Evolutionary conservation across 1,139 yeast species (phyloP).

Genomic region (Geotrichum europaeum): DNA sequence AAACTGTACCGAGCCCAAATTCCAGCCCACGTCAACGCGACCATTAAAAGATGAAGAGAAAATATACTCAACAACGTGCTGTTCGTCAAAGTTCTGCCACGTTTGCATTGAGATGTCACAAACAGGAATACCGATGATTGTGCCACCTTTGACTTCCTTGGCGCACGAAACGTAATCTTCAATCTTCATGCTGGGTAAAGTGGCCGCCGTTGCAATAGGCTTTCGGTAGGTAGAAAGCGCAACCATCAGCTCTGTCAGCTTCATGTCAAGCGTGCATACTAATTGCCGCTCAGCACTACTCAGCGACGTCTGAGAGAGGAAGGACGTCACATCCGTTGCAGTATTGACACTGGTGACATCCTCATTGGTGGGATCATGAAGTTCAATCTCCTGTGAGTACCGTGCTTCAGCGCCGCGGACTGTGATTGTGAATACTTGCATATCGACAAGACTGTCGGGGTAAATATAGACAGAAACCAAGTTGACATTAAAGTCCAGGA

Average conservation of each 20-base stretch:
- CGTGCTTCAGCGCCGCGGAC: conserved; percentile 55
- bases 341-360: conserved; percentile 29
- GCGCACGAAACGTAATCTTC: conserved; percentile 54
- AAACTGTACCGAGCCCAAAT: conserved; percentile 84
- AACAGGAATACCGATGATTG: conserved; percentile 72
- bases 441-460: conserved; percentile 70
- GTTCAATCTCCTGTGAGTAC: conserved; percentile 52
- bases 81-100: conserved; percentile 46
- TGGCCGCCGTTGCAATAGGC: conserved; percentile 40
- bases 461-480: conserved; percentile 56
- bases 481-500: conserved; percentile 55
- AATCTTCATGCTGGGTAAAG: conserved; percentile 43
- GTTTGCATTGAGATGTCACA: conserved; percentile 71
- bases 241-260: conserved; percentile 56
- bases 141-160: conserved; percentile 65
- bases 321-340: conserved; percentile 41
- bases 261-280: conserved; percentile 30
- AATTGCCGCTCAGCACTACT: conserved; percentile 21
- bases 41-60: conserved; percentile 78
- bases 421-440: conserved; percentile 62
- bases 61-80: conserved; percentile 51
- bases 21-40: conserved; percentile 87
- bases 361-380: conserved; percentile 33
- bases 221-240: conserved; percentile 54
- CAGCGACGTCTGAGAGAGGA: conserved; percentile 32